Evolutionary conservation across 2,329 filamentous ascomycete species (phyloP), one percentile per base, ranked within the genome.

Genomic region (Beauveria rudraprayagi): DNA sequence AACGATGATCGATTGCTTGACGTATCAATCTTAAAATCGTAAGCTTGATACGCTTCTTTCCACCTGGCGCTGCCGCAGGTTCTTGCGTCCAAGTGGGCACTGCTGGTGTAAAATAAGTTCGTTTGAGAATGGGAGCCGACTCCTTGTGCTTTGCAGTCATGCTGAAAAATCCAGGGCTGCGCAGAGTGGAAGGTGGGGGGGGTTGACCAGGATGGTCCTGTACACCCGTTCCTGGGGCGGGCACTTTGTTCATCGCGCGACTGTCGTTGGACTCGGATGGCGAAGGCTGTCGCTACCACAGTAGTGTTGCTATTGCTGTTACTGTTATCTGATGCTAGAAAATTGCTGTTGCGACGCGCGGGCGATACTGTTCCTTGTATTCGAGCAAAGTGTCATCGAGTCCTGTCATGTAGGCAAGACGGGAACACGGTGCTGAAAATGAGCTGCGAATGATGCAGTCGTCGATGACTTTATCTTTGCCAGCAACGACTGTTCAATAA

Each of bases 1-100:
- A n/a, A n/a, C n/a, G n/a, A n/a, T n/a, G n/a, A n/a, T n/a, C n/a
- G n/a, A n/a, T n/a, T n/a, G n/a, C n/a, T n/a, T n/a, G n/a, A n/a
- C n/a, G n/a, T n/a, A n/a, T n/a, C n/a, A n/a, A n/a, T n/a, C n/a
- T n/a, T n/a, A n/a, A n/a, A n/a, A n/a, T n/a, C n/a, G n/a, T n/a
- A n/a, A n/a, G n/a, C n/a, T n/a, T n/a, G n/a, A n/a, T 96, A 70
- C 91, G 84, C 63, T 74, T 77, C 70, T 78, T 80, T 56, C 80
- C 78, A 43, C 70, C 72, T 22, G 73, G 66, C 47, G 75, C 66
- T 44, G 70, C 68, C 61, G 73, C 28, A 28, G 17, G 9, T 40
- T 55, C 58, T 52, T 53, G 56, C 11, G 43, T 19, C 50, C 48
- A 55, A 8, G 58, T 54, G 51, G 26, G 40, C 58, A 60, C 58